Conservation (phyloP, 768 basidiomycete species). For the Clavaria fumosa region DNA sequence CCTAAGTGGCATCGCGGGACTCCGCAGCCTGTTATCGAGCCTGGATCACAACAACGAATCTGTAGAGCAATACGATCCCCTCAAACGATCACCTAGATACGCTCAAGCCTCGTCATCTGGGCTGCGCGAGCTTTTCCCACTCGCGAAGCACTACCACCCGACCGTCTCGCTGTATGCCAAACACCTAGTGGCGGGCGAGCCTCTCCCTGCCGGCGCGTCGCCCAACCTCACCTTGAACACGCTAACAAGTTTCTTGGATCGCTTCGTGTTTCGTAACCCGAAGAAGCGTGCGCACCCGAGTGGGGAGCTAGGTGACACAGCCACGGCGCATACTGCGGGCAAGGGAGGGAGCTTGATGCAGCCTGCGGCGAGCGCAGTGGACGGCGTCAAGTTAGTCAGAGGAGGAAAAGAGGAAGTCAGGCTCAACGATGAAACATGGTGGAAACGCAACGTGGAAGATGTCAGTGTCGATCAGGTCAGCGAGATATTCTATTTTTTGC, state of each 20-base stretch:
- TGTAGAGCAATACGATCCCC: constrained; percentile 54
- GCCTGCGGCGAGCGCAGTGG: constrained; percentile 58
- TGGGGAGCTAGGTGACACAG: constrained; percentile 19
- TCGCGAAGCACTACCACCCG: constrained; percentile 82
- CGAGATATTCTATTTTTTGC: constrained; percentile 7
- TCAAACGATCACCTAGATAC: constrained; percentile 81
- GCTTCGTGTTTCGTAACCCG: constrained; percentile 94
- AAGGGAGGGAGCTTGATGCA: constrained; percentile 93
- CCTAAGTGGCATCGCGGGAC: constrained; percentile 27
- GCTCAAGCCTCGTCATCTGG: constrained; percentile 67
- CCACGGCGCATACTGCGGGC: constrained; percentile 17
- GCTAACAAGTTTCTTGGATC: constrained; percentile 87
- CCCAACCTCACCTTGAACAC: constrained; percentile 82
- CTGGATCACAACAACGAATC: neutral
- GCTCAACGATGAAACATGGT: constrained; percentile 66
- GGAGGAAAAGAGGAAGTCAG: constrained; percentile 29
- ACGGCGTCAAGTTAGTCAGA: constrained; percentile 54
- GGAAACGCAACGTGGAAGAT: constrained; percentile 49
- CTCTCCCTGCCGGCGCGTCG: constrained; percentile 57
- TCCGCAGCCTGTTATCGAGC: constrained; percentile 25
- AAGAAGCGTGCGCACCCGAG: constrained; percentile 41
- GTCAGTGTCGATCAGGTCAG: constrained; percentile 78
- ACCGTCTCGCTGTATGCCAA: constrained; percentile 74
- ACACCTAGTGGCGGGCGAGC: constrained; percentile 58
- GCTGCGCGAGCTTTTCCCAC: constrained; percentile 79